phyloP scores from a whole-genome alignment of 73 alveolate genomes.

The Paramecium sonneborni region DNA sequence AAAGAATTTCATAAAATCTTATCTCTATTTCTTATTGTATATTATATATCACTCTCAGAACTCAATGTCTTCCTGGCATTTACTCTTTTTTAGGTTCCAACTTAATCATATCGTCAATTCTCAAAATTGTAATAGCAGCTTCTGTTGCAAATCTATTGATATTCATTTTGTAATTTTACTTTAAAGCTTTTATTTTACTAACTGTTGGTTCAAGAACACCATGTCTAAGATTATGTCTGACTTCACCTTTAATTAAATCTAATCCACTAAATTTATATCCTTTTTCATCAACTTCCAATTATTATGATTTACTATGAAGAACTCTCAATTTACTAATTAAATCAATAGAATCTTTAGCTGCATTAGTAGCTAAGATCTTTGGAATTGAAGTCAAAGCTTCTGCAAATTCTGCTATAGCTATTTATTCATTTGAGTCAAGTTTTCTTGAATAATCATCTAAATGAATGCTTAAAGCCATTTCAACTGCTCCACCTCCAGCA shows the following conservation, averaged over 20 bases:
- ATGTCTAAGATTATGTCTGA: conserved; percentile 93
- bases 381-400: conserved; percentile 97
- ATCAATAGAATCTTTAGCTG: conserved; percentile 98
- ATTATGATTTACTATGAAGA: conserved; percentile 89
- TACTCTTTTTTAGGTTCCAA: conserved; percentile 83
- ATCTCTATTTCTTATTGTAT: not conserved
- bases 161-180: not conserved
- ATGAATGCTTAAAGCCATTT: conserved; percentile 93
- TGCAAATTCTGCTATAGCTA: conserved; percentile 98
- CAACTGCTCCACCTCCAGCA: conserved; percentile 99
- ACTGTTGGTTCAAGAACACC: conserved; percentile 99
- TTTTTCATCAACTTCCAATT: conserved; percentile 72
- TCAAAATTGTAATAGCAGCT: conserved; percentile 97
- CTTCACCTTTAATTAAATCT: conserved; percentile 92
- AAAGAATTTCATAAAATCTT: not conserved
- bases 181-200: conserved; percentile 92
- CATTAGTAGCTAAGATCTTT: conserved; percentile 97
- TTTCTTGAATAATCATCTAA: conserved; percentile 95
- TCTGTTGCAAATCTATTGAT: conserved; percentile 94
- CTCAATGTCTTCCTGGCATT: conserved; percentile 75
- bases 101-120: conserved; percentile 97
- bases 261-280: conserved; percentile 89
- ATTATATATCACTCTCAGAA: not conserved
- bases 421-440: conserved; percentile 94
- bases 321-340: conserved; percentile 91